Base-by-base conservation (phyloP, 1,284 basidiomycete genomes). In the Exobasidium cylindrosporum region DNA sequence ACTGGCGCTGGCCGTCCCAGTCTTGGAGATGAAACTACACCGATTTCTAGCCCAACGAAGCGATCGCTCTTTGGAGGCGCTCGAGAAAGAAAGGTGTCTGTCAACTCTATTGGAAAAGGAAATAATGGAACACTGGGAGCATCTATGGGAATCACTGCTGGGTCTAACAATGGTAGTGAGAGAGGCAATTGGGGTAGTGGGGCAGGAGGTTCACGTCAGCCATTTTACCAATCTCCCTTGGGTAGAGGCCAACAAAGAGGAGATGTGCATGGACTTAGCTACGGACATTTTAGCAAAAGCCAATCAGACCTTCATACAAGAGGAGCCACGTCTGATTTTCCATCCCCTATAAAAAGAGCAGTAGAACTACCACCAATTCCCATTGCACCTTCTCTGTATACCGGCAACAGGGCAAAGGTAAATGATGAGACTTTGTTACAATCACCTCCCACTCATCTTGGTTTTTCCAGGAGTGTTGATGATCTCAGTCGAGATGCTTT, bases 391-490 rank as follows among this genome's bases (percentile, higher is more conserved):
- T 23, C 35, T 32, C 5, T 30, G 5, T 21, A 50, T 23, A n/a
- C 10, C n/a, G 4, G 14, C 32, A n/a, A n/a, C n/a, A 50, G 14
- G 31, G 35, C 46, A 29, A 46, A 59, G 10, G 50, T 62, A 7
- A 60, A 58, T 43, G 70, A 71, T 26, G 64, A 58, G 35, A 66
- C 57, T 26, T 63, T 63, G 13, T 60, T 73, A 14, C 68, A 64
- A 26, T 73, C 72, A 21, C 74, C 72, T 26, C 71, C 68, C 32
- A 69, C 70, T 11, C 61, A 63, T 1, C 50, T 67, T 32, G 67
- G 67, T 61, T 74, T 69, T 52, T 74, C 74, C 17, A 64, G 72
- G 44, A 76, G 74, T 44, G 74, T 72, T 40, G 74, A 76, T 46
- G 72, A 76, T 45, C 62, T 76, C 53, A 65, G 57, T 1, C 49